Base-by-base conservation (phyloP, 2,329 filamentous ascomycete species). In the Delphinella strobiligena region DNA sequence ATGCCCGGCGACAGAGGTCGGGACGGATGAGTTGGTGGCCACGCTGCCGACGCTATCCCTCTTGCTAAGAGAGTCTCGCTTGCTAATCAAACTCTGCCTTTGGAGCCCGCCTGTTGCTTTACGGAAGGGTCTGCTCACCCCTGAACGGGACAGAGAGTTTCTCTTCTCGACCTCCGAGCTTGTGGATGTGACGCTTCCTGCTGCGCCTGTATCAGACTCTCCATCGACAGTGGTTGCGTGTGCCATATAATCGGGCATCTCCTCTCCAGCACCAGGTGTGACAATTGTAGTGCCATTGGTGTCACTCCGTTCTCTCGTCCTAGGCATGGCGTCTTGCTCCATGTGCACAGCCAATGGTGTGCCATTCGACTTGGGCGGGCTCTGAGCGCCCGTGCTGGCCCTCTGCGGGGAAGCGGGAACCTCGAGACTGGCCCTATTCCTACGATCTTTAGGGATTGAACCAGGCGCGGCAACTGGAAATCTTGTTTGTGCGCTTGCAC, bases 401-500 rank as follows among this genome's bases (percentile, higher is more conserved):
- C 41, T 42, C 5, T 35, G 30, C n/a, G 47, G 46, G 12, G 72
- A 68, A 44, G 65, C 72, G 3, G 88, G 88, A 2, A 95, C 87
- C 51, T 93, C 86, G 2, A 95, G 72, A 54, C 84, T 91, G 75
- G 59, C 52, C 69, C 74, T 41, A 57, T 67, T 45, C 68, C 64
- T 34, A 67, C 77, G 44, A n/a, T 45, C 47, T 3, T 42, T 47
- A 14, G 44, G 37, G 63, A 73, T 58, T 2, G 61, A 63, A 3
- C 65, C 62, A 48, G 74, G 76, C 4, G 82, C 78, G 48, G 49
- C 49, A 34, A 95, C 82, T 1, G 86, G 91, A 68, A 94, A 95
- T 31, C 87, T 75, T 7, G 83, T 93, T 54, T 67, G 61, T 7
- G 58, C 49, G 31, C 70, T 64, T 22, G 75, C 79, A 57, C 84